Evolutionary conservation across 345 rosid species (phyloP), one percentile per base, ranked within the genome.

Genomic region (Nephelium lappaceum): DNA sequence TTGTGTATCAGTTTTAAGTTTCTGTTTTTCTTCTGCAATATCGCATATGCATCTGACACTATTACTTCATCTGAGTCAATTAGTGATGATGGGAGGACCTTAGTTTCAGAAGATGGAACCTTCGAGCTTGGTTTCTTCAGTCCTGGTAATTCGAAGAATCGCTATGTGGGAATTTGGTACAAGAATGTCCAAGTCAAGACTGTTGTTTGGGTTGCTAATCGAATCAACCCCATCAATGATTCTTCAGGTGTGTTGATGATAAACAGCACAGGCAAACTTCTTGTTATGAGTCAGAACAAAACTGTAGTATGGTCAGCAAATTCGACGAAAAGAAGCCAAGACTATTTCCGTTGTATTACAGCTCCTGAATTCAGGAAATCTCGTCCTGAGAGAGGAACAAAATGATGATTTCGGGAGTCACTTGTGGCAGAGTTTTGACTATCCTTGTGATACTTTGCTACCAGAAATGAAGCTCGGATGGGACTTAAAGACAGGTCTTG

Each of bases 121-220:
- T 83, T 81, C 45, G 82, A 80, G 67, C 77, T 83, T 23, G 88
- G 88, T 39, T 85, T 86, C 72, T 86, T 83, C 84, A 83, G 81
- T 69, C 88, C 88, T 18, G 69, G 78, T 4, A 80, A 74, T 61
- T 88, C 90, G 24, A 53, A 36, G 38, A 86, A 79, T 3, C 81
- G 81, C 62, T 90, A 85, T 64, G 38, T 90, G 24, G 93, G 91
- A 65, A 86, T 90, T 8, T 88, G 93, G 91, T 86, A 83, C 81
- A 88, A 81, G 83, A 79, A 78, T 16, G 78, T 85, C 72, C 79
- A 83, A 5, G 74, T 0, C 0, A 67, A 38, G 69, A 85, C 88
- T 5, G 82, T 84, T 41, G 93, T 90, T 4, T 90, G 93, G 91
- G 88, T 86, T 6, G 89, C 93, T 9, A 88, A 89, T 63, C 74